Evolutionary conservation across 1,284 basidiomycete genomes (phyloP).

Genomic region (Cerioporus squamosus): DNA sequence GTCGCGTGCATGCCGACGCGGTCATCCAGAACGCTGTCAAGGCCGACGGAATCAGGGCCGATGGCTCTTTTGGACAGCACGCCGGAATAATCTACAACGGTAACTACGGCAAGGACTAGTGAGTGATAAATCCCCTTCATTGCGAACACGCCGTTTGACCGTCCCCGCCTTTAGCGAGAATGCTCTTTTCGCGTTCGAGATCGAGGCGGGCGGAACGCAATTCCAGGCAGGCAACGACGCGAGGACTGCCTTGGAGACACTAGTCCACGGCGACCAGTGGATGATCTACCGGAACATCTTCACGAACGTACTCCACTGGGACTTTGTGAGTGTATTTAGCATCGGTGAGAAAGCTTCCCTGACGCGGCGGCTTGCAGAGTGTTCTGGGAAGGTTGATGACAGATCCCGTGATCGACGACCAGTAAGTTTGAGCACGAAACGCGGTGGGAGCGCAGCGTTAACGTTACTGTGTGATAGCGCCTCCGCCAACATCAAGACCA

Average conservation of each 20-base stretch:
- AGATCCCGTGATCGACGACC: constrained; percentile 60
- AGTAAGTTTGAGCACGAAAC: constrained; percentile 45
- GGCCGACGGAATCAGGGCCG: constrained; percentile 64
- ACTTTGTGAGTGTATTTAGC: constrained; percentile 53
- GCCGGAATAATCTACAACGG: constrained; percentile 64
- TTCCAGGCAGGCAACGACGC: constrained; percentile 46
- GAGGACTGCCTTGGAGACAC: constrained; percentile 49
- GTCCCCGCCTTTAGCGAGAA: constrained; percentile 42
- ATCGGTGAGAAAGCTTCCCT: neutral
- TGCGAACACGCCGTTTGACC: neutral
- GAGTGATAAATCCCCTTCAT: constrained; percentile 28
- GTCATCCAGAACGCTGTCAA: constrained; percentile 46
- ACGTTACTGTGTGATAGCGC: constrained; percentile 42
- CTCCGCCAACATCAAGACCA: constrained; percentile 58
- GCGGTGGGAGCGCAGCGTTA: neutral
- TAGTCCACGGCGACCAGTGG: constrained; percentile 61
- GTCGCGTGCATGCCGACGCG: constrained; percentile 52
- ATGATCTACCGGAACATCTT: constrained; percentile 68
- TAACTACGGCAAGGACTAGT: constrained; percentile 70
- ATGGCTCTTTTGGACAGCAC: constrained; percentile 70
- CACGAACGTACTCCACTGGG: constrained; percentile 66
- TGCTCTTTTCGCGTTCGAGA: constrained; percentile 54
- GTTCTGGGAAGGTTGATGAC: constrained; percentile 64
- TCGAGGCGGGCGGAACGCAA: constrained; percentile 55
- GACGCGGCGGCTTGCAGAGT: constrained; percentile 42